Base-by-base conservation (phyloP, 805 yeast species). In the Saccharomycopsis javanensis region DNA sequence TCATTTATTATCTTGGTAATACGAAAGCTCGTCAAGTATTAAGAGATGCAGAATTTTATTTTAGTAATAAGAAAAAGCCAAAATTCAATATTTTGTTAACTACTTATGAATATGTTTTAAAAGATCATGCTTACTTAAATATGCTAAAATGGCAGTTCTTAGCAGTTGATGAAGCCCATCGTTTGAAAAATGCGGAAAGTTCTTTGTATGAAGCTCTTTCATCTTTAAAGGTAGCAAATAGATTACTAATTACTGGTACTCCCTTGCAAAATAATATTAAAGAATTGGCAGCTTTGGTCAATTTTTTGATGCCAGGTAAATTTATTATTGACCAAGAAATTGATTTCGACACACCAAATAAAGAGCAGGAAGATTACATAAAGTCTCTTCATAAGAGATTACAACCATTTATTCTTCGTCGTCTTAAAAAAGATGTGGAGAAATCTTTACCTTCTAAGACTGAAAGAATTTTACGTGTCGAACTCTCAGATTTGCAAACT, bases 101-200 rank as follows among this genome's bases (percentile, higher is more conserved):
- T 1, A 94, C 99, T 2, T 94, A 94, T 68, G 99, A 94, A 73
- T 94, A 94, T 68, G 91, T 94, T 62, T 77, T 94, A 67, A 94
- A 94, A 66, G 99, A 94, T 69, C 77, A 90, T 48, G 64, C 75
- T 25, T 95, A 87, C 60, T 77, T 94, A 54, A 96, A 97, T 4
- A 68, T 80, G 30, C 80, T 94, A 59, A 86, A 80, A 69, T 94
- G 99, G 99, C 97, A 71, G 68, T 94, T 86, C 68, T 72, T 95
- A 63, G 99, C 99, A 1, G 98, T 94, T 27, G 99, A 94, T 71
- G 99, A 94, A 73, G 99, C 99, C 4, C 99, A 94, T 72, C 79
- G 99, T 67, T 77, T 94, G 67, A 94, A 94, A 65, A 94, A 94
- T 68, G 88, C 96, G 0, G 97, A 91, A 68, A 83, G 94, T 30